Conservation (phyloP, 768 basidiomycete species). For the Calvatia gigantea region DNA sequence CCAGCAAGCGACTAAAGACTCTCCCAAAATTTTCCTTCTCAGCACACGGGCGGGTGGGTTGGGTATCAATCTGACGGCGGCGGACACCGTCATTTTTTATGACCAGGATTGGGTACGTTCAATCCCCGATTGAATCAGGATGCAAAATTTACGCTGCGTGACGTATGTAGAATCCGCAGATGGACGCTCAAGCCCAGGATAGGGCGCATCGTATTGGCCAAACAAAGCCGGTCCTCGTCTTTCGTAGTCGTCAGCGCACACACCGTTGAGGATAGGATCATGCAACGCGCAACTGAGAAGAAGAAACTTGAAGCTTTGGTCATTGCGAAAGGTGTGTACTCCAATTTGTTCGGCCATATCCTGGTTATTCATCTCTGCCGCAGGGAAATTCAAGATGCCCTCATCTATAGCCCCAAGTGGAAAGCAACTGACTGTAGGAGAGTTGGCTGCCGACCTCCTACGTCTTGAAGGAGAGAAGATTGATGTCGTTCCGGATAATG, state of each 20-base stretch:
- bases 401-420: conserved; percentile 43
- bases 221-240: conserved; percentile 85
- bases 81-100: conserved; percentile 92
- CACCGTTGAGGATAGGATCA: conserved; percentile 90
- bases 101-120: conserved; percentile 82
- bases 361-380: not conserved
- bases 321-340: conserved; percentile 75
- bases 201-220: conserved; percentile 96
- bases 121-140: not conserved
- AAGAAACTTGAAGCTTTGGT: conserved; percentile 91
- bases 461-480: conserved; percentile 87
- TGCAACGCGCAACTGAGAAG: conserved; percentile 84
- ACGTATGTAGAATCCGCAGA: conserved; percentile 81
- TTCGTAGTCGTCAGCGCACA: conserved; percentile 82
- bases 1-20: conserved; percentile 60
- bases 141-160: not conserved
- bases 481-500: conserved; percentile 74
- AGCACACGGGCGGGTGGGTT: conserved; percentile 79
- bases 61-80: conserved; percentile 77
- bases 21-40: conserved; percentile 74
- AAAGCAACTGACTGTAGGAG: conserved; percentile 67
- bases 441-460: conserved; percentile 76
- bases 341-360: not conserved
- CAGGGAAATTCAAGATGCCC: conserved; percentile 83
- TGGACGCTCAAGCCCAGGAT: conserved; percentile 95